A percentile compares a stretch with the other conserved stretches of the same genome.
These are phyloP conservation scores for Penicillium vulpinum DNA, from an alignment of 2,329 filamentous ascomycete species.

Conservation along the genomic window DNA sequence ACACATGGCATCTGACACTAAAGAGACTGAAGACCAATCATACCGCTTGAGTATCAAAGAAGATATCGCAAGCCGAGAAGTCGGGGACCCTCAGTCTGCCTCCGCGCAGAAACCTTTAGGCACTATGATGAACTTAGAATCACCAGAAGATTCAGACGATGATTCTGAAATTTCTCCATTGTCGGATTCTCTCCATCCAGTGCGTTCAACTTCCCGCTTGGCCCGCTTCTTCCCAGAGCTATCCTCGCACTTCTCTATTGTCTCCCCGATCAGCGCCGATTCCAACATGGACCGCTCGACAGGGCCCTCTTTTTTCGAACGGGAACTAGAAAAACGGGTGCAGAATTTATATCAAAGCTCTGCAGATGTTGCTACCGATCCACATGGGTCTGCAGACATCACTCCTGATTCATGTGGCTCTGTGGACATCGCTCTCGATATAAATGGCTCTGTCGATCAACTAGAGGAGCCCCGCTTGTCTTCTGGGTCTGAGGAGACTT, in stretches of 20 bases:
- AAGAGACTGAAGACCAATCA: background rate
- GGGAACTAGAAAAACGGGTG: conserved; percentile 19
- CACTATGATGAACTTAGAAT: conserved; percentile 18
- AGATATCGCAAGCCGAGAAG: background rate
- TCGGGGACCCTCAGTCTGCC: conserved; percentile 1
- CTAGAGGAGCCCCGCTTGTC: conserved; percentile 12
- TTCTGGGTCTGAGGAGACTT: conserved; percentile 24
- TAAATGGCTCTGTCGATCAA: background rate
- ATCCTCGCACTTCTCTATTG: conserved; percentile 26
- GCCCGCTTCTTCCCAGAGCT: conserved; percentile 35
- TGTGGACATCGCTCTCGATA: background rate
- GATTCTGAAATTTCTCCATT: conserved; percentile 31
- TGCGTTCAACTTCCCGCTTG: conserved; percentile 16
- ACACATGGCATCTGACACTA: background rate
- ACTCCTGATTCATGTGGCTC: no score
- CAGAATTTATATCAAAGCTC: conserved; percentile 17
- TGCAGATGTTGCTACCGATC: background rate
- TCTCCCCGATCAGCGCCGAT: conserved; percentile 25
- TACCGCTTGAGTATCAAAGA: background rate
- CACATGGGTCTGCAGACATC: background rate
- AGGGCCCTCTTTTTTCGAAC: conserved; percentile 9
- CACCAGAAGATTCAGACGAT: conserved; percentile 14
- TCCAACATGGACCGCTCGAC: conserved; percentile 6
- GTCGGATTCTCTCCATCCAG: conserved; percentile 16
- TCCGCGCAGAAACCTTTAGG: conserved; percentile 14